Evolutionary conservation across 306 rosid species (phyloP).

Genomic region (Glycine soja): DNA sequence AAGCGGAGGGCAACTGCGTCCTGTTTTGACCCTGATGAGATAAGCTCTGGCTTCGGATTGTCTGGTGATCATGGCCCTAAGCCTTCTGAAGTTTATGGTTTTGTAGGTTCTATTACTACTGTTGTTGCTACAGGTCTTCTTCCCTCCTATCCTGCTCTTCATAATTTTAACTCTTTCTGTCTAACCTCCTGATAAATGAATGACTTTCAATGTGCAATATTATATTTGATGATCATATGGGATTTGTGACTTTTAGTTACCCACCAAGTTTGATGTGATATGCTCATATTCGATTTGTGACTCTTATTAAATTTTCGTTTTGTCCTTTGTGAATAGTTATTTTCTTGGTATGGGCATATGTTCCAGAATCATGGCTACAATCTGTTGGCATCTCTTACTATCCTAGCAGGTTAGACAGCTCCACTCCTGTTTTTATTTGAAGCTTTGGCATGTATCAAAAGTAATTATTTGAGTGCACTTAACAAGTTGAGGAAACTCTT

Average conservation of each 20-base stretch:
- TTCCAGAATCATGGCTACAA: constrained; percentile 90
- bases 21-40: constrained; percentile 58
- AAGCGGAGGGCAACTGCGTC: constrained; percentile 61
- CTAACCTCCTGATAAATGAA: constrained; percentile 12
- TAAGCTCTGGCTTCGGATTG: constrained; percentile 62
- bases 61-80: constrained; percentile 85
- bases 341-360: constrained; percentile 93
- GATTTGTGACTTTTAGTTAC: constrained; percentile 25
- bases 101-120: constrained; percentile 87
- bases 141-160: constrained; percentile 13
- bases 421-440: constrained; percentile 14
- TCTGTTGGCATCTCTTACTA: constrained; percentile 81
- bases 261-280: not conserved
- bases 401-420: constrained; percentile 79
- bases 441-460: constrained; percentile 26
- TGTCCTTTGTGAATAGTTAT: constrained; percentile 60
- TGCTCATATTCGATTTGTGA: not conserved
- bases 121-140: constrained; percentile 75
- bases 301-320: not conserved
- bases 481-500: not conserved
- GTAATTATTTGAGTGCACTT: constrained; percentile 4
- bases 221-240: not conserved
- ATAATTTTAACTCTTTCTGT: constrained; percentile 9
- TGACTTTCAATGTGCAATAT: constrained; percentile 5
- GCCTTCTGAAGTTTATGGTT: constrained; percentile 91